phyloP scores from a whole-genome alignment of 1,139 yeast species.

The Yamadazyma oceani region DNA sequence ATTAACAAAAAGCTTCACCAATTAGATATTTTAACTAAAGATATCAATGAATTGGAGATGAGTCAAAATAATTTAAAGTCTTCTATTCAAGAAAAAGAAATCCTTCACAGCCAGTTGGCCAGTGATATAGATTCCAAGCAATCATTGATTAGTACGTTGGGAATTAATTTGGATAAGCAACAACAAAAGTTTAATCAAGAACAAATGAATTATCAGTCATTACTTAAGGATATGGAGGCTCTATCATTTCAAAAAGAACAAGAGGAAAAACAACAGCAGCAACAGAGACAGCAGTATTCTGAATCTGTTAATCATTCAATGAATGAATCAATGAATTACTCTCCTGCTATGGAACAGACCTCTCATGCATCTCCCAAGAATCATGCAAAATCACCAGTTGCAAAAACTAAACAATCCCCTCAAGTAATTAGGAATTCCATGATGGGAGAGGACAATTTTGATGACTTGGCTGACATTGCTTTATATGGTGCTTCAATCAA shows the following conservation, averaged over 20 bases:
- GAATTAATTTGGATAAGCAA: constrained; percentile 15
- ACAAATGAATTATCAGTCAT: constrained; percentile 10
- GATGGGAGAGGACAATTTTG: constrained; percentile 29
- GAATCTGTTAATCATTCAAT: not conserved
- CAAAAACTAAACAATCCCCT: constrained; percentile 1
- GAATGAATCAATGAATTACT: not conserved
- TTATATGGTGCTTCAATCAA: constrained; percentile 37
- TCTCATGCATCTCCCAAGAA: not conserved
- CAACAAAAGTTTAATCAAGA: constrained; percentile 15
- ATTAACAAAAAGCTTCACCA: constrained; percentile 15
- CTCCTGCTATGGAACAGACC: not conserved
- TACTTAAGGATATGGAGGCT: constrained; percentile 29
- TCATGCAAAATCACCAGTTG: not conserved
- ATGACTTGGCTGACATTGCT: constrained; percentile 48
- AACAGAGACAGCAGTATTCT: not conserved
- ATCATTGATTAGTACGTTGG: constrained; percentile 16
- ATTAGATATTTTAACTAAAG: constrained; percentile 20
- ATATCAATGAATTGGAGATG: constrained; percentile 21
- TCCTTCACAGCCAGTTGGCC: constrained; percentile 20
- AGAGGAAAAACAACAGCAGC: not conserved
- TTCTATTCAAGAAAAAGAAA: constrained; percentile 24
- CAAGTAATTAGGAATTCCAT: constrained; percentile 12
- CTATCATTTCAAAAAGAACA: constrained; percentile 24
- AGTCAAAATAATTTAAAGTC: constrained; percentile 22
- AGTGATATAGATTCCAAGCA: constrained; percentile 20